Percentiles rank a stretch among this genome's conserved stretches.
phyloP scores from a whole-genome alignment of 805 yeast genomes.

The Saccharomycopsis sp. region DNA sequence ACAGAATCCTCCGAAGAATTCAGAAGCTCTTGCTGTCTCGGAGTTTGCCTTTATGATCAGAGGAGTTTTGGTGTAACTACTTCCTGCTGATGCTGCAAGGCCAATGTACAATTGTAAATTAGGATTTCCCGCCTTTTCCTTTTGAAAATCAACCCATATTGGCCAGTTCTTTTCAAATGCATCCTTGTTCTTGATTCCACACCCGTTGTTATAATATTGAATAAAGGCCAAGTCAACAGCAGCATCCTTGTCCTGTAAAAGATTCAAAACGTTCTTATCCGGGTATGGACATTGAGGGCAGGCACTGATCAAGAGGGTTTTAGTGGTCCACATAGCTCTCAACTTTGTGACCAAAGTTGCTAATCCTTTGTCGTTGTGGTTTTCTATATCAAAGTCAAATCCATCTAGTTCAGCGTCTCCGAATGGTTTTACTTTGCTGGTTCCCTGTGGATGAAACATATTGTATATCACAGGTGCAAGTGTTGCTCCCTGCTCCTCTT shows the following conservation, averaged over 20 bases:
- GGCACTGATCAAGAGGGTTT: constrained; percentile 51
- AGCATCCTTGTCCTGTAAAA: constrained; percentile 32
- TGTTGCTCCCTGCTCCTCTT: constrained; percentile 65
- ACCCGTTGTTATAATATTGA: constrained; percentile 52
- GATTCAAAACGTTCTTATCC: constrained; percentile 40
- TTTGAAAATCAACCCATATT: constrained; percentile 44
- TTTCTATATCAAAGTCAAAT: constrained; percentile 23
- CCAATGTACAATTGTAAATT: constrained; percentile 53
- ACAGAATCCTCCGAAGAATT: constrained; percentile 17
- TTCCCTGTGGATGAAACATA: constrained; percentile 44
- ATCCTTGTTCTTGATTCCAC: constrained; percentile 7
- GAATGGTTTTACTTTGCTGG: constrained; percentile 31
- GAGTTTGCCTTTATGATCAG: constrained; percentile 14
- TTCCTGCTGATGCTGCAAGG: constrained; percentile 45
- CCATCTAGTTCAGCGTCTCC: constrained; percentile 21
- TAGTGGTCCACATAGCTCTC: constrained; percentile 35
- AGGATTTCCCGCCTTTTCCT: constrained; percentile 38
- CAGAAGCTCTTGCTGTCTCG: constrained; percentile 6
- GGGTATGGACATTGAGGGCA: constrained; percentile 68
- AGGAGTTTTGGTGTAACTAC: constrained; percentile 47
- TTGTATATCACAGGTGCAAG: constrained; percentile 58
- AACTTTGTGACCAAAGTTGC: constrained; percentile 37
- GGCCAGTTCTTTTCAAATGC: constrained; percentile 33
- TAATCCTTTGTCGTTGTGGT: constrained; percentile 40
- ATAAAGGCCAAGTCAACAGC: constrained; percentile 53